Evolutionary conservation across 306 rosid species (phyloP).

Genomic region (Psophocarpus tetragonolobus): DNA sequence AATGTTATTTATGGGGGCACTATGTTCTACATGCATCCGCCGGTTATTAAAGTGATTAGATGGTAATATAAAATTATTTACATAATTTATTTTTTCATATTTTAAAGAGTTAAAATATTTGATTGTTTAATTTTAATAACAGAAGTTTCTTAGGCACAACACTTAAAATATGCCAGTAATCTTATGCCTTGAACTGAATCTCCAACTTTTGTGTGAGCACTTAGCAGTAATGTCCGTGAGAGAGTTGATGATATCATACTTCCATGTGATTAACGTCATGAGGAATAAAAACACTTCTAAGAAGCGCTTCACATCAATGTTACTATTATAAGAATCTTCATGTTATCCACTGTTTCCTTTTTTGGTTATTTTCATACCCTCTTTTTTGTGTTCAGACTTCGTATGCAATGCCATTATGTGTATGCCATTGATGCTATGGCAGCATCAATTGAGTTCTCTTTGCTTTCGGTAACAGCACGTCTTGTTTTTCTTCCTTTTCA

Average conservation of each 20-base stretch:
- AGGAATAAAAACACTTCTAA: conserved; percentile 11
- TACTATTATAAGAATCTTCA: background rate
- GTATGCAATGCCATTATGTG: background rate
- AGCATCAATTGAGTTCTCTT: background rate
- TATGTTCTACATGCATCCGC: no score
- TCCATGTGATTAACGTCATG: conserved; percentile 38
- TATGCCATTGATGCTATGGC: no score
- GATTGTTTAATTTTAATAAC: background rate
- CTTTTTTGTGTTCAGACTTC: background rate
- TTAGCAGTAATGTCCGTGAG: background rate
- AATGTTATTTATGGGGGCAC: no score
- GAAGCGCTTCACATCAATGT: conserved; percentile 9
- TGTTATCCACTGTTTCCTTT: background rate
- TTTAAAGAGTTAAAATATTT: background rate
- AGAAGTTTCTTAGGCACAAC: background rate
- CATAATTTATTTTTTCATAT: no score
- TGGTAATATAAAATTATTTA: no score
- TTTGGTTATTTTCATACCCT: background rate
- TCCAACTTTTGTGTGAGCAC: background rate
- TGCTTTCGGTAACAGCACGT: conserved; percentile 1
- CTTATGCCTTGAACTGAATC: background rate
- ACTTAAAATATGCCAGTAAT: background rate
- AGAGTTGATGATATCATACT: conserved; percentile 29
- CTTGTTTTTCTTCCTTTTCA: conserved; percentile 14
- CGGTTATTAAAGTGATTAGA: no score